Evolutionary conservation across 208 protist species (phyloP).

Genomic region (Acanthamoeba lenticulata): DNA sequence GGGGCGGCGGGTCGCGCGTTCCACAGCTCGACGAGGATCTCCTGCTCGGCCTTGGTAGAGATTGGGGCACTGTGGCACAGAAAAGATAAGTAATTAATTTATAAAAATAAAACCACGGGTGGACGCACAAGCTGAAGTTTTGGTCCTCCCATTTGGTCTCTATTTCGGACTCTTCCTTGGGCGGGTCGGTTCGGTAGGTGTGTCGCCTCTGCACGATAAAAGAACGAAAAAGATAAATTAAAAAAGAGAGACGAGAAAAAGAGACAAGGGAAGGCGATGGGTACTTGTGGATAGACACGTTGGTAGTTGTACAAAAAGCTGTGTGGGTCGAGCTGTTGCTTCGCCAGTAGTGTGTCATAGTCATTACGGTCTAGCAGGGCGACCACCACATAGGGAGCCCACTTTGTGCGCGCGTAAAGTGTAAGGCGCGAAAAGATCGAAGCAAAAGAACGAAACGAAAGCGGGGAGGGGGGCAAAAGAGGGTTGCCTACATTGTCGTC

Average conservation of each 20-base stretch:
- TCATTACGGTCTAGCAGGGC: background rate
- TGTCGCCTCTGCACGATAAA: background rate
- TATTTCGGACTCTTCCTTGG: background rate
- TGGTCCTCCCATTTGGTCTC: constrained; percentile 8
- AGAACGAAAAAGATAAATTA: background rate
- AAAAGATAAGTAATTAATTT: background rate
- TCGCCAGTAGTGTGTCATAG: constrained; percentile 13
- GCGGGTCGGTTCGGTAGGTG: background rate
- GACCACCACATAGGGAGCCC: constrained; percentile 4
- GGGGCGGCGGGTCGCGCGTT: background rate
- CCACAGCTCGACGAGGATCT: constrained; percentile 38
- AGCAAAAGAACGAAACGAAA: background rate
- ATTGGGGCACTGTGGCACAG: background rate
- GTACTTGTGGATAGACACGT: background rate
- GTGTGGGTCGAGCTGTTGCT: constrained; percentile 18
- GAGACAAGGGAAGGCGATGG: background rate
- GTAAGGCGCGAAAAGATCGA: background rate
- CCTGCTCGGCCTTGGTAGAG: constrained; percentile 6
- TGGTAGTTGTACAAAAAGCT: constrained; percentile 41
- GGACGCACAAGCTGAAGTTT: background rate
- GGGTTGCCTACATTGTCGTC: background rate
- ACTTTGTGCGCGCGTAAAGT: no score
- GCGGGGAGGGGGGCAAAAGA: background rate
- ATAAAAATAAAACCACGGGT: background rate
- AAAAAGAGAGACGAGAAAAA: background rate